These are phyloP conservation scores for Ophiostoma sp. DNA, from an alignment of 2,329 filamentous ascomycete genomes.

Conservation along the genomic window DNA sequence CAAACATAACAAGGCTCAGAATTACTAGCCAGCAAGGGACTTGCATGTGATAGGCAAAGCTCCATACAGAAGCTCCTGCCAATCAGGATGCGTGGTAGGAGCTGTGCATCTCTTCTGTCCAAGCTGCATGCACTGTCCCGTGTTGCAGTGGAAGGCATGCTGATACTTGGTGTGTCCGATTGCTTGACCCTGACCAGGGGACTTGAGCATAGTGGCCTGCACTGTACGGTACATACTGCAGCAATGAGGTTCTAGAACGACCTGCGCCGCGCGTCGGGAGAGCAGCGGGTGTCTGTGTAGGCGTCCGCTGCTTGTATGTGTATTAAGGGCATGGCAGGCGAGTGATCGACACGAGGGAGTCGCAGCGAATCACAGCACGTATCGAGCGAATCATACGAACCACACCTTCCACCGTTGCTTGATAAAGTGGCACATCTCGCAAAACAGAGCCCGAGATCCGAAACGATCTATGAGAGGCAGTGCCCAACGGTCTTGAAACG, in stretches of 20 bases:
- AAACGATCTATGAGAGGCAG: not conserved
- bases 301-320: not conserved
- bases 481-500: not conserved
- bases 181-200: not conserved
- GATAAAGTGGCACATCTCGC: conserved; percentile 5
- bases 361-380: not conserved
- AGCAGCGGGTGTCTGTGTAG: not conserved
- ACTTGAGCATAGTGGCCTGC: not conserved
- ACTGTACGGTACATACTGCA: not conserved
- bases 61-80: not conserved
- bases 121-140: not conserved
- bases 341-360: not conserved
- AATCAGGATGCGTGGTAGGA: not conserved
- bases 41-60: not conserved
- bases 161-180: not conserved
- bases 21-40: not conserved
- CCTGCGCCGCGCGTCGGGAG: not conserved
- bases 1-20: not conserved
- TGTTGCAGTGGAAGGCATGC: not conserved
- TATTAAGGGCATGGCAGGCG: not conserved
- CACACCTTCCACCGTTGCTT: not conserved
- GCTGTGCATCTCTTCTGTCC: not conserved
- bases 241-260: not conserved
- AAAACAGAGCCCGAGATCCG: not conserved
- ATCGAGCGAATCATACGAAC: not conserved